Base-by-base conservation (phyloP, 208 protist genomes). In the Zelonia costaricensis region DNA sequence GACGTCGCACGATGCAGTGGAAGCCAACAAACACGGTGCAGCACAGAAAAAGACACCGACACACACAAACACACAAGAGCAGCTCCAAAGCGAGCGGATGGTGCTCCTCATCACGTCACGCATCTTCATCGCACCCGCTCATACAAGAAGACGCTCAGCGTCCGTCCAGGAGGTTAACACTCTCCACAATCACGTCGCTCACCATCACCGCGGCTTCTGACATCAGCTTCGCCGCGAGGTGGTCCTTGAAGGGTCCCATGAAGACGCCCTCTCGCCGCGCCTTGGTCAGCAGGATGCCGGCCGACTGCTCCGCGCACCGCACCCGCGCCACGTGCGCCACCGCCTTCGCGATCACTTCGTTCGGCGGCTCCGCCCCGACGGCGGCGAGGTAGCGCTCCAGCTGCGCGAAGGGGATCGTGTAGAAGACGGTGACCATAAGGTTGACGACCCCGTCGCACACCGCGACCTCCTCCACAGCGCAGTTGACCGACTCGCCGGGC, bases 341-440 rank as follows among this genome's bases (percentile, higher is more conserved):
- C 18, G 83, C 78, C 31, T 80, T 62, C 4, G 57, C 88, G 57
- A 94, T 92, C 4, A 63, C 35, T 52, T 89, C 88, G 55, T 88
- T 94, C 25, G 88, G 88, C 35, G 84, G 73, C 36, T 62, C 56
- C 9, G 88, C 82, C 4, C 88, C 88, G 10, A 92, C 79, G 0
- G 85, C 85, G 3, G 88, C 80, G 10, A 94, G 69, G 59, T 92
- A 94, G 8, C 88, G 79, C 70, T 94, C 88, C 5, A 94, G 58
- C 65, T 91, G 75, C 10, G 82, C 75, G 28, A 89, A 78, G 4
- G 64, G 78, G 31, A 94, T 91, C 13, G 62, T 82, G 61, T 92
- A 92, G 18, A 77, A 71, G 4, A 91, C 44, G 4, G 85, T 88
- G 18, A 87, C 51, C 27, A 85, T 74, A 64, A 94, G 80, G 60